Percentiles rank a stretch among this genome's conserved stretches.
Conservation (phyloP, 2,329 filamentous ascomycete genomes). For the Colletotrichum sp. region DNA sequence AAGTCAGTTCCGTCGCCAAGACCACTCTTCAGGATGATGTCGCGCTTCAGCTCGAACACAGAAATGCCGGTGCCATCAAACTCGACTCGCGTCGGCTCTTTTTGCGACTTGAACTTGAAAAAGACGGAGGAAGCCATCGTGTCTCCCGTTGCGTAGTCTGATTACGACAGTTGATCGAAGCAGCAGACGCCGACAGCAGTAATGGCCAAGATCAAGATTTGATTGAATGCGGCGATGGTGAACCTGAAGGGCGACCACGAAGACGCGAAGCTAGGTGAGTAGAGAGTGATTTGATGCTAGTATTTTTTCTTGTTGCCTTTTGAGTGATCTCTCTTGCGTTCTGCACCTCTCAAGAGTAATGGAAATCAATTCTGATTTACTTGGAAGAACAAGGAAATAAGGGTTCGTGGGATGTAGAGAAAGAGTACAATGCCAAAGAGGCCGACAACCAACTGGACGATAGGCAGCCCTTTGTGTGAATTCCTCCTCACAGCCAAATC, state of each 20-base stretch:
- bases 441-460: constrained; percentile 22
- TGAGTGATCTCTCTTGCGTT: constrained; percentile 27
- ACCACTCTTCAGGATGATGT: constrained; percentile 94
- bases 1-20: constrained; percentile 96
- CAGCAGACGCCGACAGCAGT: constrained; percentile 1
- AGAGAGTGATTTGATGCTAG: constrained; percentile 21
- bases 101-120: constrained; percentile 99
- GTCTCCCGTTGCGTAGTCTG: constrained; percentile 21
- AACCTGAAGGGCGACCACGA: constrained; percentile 5
- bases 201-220: neutral
- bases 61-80: constrained; percentile 98
- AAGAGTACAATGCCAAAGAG: constrained; percentile 28
- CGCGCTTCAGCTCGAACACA: constrained; percentile 97
- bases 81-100: constrained; percentile 90
- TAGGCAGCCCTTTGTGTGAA: constrained; percentile 24
- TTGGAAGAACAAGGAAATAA: constrained; percentile 31
- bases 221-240: neutral
- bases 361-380: constrained; percentile 61
- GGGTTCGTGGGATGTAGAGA: constrained; percentile 19
- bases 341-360: constrained; percentile 36
- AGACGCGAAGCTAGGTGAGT: constrained; percentile 17
- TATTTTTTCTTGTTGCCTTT: constrained; percentile 26
- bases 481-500: constrained; percentile 24
- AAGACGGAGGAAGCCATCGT: constrained; percentile 96
- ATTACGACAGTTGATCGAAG: constrained; percentile 3